Evolutionary conservation across 345 rosid genomes (phyloP), one percentile per base, ranked within the genome.

Genomic region (Nasturtium officinale): DNA sequence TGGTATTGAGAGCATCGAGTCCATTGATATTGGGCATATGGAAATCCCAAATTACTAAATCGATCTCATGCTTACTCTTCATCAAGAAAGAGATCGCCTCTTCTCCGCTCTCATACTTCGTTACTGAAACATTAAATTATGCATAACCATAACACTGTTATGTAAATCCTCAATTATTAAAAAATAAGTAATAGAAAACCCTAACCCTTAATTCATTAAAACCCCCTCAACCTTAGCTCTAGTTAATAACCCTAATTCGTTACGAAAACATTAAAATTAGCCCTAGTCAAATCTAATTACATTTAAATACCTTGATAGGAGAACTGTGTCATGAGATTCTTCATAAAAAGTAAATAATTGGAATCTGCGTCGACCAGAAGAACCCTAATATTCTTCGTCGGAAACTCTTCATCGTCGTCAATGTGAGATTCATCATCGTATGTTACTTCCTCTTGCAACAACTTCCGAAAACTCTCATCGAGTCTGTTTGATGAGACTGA

Each of bases 41-140:
- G 46, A 52, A 61, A 61, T 76, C 79, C 79, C 74, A 76, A 51
- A 76, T 18, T 37, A 76, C 74, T 12, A 76, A 26, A 43, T 68
- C 79, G 9, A 69, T 17, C 64, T 61, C 69, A 30, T 68, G 63
- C 56, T 68, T 76, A 10, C 18, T 61, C 64, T 3, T 76, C 57
- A 5, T 33, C 30, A 76, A 30, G 40, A 61, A 68, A 43, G 29
- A n/a, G 1, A 69, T 40, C 1, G 74, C 74, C 7, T 61, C 74
- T 17, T 61, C 74, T 54, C 69, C 79, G 9, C 47, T 61, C 2
- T 23, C 20, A 16, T 17, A 69, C 2, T 2, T 26, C 17, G 52
- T 76, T 7, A 76, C 79, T 69, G 55, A 33, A 67, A 60, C 20
- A 75, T 23, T 12, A 51, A 38, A 64, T 26, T 9, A 17, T 46